Conservation (phyloP, 768 basidiomycete species). For the Bullera alba region DNA sequence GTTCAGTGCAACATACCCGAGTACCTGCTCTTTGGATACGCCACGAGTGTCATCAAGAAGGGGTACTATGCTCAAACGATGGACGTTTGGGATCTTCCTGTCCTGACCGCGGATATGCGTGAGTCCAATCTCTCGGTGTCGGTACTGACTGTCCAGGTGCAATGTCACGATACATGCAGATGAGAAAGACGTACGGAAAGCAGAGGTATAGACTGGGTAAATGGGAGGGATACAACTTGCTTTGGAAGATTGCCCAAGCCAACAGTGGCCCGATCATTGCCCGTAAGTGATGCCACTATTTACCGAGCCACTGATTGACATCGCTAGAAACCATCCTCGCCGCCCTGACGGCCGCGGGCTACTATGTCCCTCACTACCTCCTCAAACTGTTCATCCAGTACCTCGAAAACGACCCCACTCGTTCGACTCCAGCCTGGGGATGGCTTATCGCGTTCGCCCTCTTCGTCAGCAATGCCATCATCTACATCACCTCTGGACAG, state of each 20-base stretch:
- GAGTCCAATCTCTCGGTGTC: constrained; percentile 5
- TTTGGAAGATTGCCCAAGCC: constrained; percentile 37
- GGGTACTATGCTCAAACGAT: constrained; percentile 66
- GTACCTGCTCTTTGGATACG: constrained; percentile 73
- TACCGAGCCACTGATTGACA: neutral
- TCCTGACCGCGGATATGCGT: constrained; percentile 69
- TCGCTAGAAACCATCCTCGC: constrained; percentile 37
- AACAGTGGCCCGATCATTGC: constrained; percentile 30
- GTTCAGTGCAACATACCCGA: constrained; percentile 45
- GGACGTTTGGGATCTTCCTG: constrained; percentile 81
- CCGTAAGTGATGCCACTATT: constrained; percentile 20
- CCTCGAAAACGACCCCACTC: constrained; percentile 58
- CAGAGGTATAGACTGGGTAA: constrained; percentile 25
- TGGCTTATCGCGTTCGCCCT: constrained; percentile 55
- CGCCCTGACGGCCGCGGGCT: constrained; percentile 34
- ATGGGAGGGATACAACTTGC: constrained; percentile 36
- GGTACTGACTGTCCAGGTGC: constrained; percentile 20
- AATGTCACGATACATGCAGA: constrained; percentile 23
- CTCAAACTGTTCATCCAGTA: constrained; percentile 58
- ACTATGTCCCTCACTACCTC: constrained; percentile 55
- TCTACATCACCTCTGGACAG: constrained; percentile 47
- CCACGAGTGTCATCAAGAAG: constrained; percentile 77
- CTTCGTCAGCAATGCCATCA: constrained; percentile 36
- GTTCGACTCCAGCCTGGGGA: constrained; percentile 61
- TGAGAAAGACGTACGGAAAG: constrained; percentile 33